Base-by-base conservation (phyloP, 2,329 filamentous ascomycete genomes). In the Pyricularia pennisetigena region DNA sequence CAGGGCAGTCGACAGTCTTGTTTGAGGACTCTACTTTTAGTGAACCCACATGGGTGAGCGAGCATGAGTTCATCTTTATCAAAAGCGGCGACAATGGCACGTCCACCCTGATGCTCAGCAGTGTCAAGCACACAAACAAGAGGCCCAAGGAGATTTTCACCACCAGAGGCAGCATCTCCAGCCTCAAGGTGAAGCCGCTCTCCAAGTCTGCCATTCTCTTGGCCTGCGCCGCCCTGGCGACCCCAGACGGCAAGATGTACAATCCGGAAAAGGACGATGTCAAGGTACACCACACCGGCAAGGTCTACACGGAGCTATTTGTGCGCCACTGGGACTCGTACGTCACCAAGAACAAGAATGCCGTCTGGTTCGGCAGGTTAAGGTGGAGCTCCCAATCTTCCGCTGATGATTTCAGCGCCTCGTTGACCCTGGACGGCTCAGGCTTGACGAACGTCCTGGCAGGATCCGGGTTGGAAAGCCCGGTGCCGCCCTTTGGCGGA, bases 321-420 rank as follows among this genome's bases (percentile, higher is more conserved):
- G 90, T 92, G 30, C 86, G 92, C 16, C 91, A 96, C 74, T 96
- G 92, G 92, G 92, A 96, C 75, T 78, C 84, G n/a, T 96, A 90
- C 79, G 81, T 88, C 29, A 87, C 85, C 0, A 84, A 88, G 64
- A 88, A 91, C 73, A 87, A 85, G 70, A 90, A 88, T 73, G 85
- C 90, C 2, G 83, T 97, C 30, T 95, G 90, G 83, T 91, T 92
- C 32, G 88, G 88, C 35, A 84, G 85, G 5, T 76, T 95, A 65
- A 80, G 77, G 71, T 1, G 79, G 81, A 23, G 66, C 6, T 69
- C 73, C 29, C 71, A 75, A 70, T 80, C 79, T 74, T 78, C 74
- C 61, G 28, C 49, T 12, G 57, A 20, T 20, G 30, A 28, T 20
- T 75, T 75, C 26, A 76, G 71, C 14, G 62, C 68, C 23, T 72